These are phyloP conservation scores for Eucalyptus leucophloia DNA, from an alignment of 345 rosid species.

Conservation along the genomic window DNA sequence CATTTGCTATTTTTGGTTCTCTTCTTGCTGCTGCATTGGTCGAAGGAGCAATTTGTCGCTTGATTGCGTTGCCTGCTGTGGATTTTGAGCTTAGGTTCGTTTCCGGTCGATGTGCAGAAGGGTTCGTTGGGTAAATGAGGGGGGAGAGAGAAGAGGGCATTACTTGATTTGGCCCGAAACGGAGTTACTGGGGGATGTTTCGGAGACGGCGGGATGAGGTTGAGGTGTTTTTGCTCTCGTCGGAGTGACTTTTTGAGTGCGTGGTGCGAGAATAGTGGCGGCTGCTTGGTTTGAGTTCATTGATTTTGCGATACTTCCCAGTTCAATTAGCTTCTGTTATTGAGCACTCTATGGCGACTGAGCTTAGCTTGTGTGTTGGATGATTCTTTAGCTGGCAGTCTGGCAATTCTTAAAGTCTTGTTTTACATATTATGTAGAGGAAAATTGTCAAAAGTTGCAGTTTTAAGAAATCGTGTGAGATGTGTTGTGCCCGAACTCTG, in stretches of 20 bases:
- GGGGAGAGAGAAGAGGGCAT: background rate
- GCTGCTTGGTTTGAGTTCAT: background rate
- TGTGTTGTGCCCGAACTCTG: rapidly evolving
- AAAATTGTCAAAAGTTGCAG: rapidly evolving
- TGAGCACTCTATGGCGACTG: background rate
- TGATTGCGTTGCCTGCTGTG: background rate
- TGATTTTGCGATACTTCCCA: background rate
- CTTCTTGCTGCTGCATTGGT: background rate
- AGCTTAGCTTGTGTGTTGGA: background rate
- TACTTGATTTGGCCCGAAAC: background rate
- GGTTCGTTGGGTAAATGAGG: background rate
- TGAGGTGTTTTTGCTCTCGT: background rate
- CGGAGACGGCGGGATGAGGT: background rate
- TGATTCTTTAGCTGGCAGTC: background rate
- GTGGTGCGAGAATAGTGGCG: rapidly evolving
- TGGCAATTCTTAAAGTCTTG: rapidly evolving
- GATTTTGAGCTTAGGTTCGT: background rate
- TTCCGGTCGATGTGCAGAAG: background rate
- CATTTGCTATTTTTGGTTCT: background rate
- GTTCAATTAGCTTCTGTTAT: background rate
- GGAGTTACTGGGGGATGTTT: background rate
- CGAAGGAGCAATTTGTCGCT: background rate
- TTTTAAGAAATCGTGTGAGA: rapidly evolving
- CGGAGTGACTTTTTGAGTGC: background rate
- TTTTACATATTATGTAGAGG: background rate